Evolutionary conservation across 2,329 filamentous ascomycete species (phyloP).

Genomic region (Fusarium lateritium): DNA sequence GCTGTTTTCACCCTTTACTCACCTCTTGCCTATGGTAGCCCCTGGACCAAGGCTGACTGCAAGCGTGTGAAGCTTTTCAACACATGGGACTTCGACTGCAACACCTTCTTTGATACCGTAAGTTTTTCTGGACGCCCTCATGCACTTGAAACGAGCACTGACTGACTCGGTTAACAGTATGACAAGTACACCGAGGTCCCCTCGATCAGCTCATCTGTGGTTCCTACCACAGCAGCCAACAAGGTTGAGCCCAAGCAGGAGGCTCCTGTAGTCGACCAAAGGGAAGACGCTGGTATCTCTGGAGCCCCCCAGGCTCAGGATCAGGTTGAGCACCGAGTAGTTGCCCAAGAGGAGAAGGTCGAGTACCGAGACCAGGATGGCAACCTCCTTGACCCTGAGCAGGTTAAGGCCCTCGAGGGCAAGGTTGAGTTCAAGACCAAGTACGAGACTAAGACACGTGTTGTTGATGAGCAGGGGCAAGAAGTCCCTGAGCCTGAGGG

Average conservation of each 20-base stretch:
- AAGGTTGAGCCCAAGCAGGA: constrained; percentile 46
- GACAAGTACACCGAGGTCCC: constrained; percentile 59
- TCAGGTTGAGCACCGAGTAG: constrained; percentile 63
- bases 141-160: background rate
- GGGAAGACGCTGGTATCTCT: constrained; percentile 59
- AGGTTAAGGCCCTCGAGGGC: constrained; percentile 87
- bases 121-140: constrained; percentile 61
- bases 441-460: constrained; percentile 92
- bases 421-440: constrained; percentile 96
- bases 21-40: constrained; percentile 91
- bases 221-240: constrained; percentile 49
- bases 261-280: constrained; percentile 44
- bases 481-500: constrained; percentile 71
- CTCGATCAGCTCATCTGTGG: constrained; percentile 47
- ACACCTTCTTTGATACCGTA: constrained; percentile 89
- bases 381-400: constrained; percentile 85
- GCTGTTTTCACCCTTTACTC: constrained; percentile 87
- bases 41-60: constrained; percentile 93
- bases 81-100: constrained; percentile 98
- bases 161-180: constrained; percentile 59
- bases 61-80: constrained; percentile 87
- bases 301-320: constrained; percentile 60
- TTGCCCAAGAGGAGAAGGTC: constrained; percentile 81
- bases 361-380: constrained; percentile 97
- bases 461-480: constrained; percentile 85